These are phyloP conservation scores for Fusarium subtropicale DNA, from an alignment of 2,329 filamentous ascomycete genomes.

Conservation along the genomic window DNA sequence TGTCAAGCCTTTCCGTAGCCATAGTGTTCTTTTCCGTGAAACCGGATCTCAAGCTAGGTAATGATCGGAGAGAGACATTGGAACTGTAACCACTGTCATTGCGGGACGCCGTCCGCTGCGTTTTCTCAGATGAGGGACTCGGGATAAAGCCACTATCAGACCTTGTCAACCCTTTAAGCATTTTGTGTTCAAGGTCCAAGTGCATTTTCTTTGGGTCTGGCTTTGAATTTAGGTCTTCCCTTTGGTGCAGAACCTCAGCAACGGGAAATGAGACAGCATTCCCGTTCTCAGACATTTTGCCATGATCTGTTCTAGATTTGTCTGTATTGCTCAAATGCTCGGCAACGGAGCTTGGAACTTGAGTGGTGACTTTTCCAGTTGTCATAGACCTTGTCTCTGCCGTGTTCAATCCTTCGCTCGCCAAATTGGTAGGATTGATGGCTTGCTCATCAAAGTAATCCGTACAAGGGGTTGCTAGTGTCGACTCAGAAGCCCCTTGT, in stretches of 20 bases:
- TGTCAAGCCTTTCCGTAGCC: conserved; percentile 32
- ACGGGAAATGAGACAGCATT: conserved; percentile 52
- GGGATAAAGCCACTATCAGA: conserved; percentile 64
- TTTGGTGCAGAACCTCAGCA: conserved; percentile 54
- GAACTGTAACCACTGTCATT: conserved; percentile 73
- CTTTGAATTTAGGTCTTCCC: conserved; percentile 60
- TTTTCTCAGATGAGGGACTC: conserved; percentile 57
- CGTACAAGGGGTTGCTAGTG: background rate
- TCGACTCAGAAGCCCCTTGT: conserved; percentile 19
- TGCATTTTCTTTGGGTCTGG: conserved; percentile 40
- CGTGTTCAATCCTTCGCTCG: conserved; percentile 1
- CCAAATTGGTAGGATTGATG: conserved; percentile 12
- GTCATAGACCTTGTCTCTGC: conserved; percentile 7
- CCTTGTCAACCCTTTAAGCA: conserved; percentile 43
- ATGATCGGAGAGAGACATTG: conserved; percentile 67
- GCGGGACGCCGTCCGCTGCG: conserved; percentile 62
- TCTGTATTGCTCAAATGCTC: conserved; percentile 11
- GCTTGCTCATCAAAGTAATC: conserved; percentile 26
- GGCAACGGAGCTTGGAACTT: conserved; percentile 11
- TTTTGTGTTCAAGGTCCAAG: conserved; percentile 40
- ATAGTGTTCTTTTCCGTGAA: conserved; percentile 39
- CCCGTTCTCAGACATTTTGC: conserved; percentile 37
- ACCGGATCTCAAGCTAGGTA: conserved; percentile 51
- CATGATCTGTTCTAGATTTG: conserved; percentile 35
- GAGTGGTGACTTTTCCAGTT: conserved; percentile 8